Percentiles rank a stretch among this genome's conserved stretches.
phyloP scores from a whole-genome alignment of 208 protist species.

The Strigomonas culicis region DNA sequence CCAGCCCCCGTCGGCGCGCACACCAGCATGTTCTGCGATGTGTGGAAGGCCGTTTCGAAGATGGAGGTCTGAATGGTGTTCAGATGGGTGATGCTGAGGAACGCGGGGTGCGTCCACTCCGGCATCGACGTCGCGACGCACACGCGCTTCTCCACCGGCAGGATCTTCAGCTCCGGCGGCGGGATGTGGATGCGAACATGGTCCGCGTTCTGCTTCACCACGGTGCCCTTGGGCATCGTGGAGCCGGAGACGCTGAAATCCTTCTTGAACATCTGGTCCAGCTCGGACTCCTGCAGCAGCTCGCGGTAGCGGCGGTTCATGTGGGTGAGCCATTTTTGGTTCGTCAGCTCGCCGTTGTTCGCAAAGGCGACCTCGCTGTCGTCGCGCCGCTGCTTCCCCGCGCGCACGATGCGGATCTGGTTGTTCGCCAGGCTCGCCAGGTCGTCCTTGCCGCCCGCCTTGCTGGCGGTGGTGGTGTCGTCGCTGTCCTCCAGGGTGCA shows the following conservation, averaged over 20 bases:
- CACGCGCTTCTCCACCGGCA: conserved; percentile 75
- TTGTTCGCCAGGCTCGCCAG: conserved; percentile 28
- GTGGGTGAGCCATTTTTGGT: conserved; percentile 77
- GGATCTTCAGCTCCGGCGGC: conserved; percentile 55
- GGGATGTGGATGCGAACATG: conserved; percentile 85
- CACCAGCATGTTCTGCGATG: conserved; percentile 98
- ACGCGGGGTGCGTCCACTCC: conserved; percentile 89
- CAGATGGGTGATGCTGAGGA: conserved; percentile 90
- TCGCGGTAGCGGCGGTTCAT: conserved; percentile 85
- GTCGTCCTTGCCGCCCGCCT: not conserved
- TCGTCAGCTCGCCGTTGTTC: conserved; percentile 40
- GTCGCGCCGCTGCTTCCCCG: conserved; percentile 36
- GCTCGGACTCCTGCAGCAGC: conserved; percentile 80
- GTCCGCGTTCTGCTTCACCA: conserved; percentile 50
- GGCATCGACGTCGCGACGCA: conserved; percentile 78
- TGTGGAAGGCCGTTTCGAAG: conserved; percentile 96
- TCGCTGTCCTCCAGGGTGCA: conserved; percentile 77
- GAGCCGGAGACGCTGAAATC: conserved; percentile 76
- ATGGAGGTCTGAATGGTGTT: conserved; percentile 96
- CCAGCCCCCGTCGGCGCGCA: conserved; percentile 98
- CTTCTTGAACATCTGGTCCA: conserved; percentile 80
- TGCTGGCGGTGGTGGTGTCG: conserved; percentile 19
- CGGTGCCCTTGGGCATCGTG: conserved; percentile 61
- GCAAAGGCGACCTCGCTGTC: conserved; percentile 26
- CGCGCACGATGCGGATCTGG: conserved; percentile 64